Evolutionary conservation across 192 early-diverging fungal species (phyloP).

Genomic region (Coemansia sp.): DNA sequence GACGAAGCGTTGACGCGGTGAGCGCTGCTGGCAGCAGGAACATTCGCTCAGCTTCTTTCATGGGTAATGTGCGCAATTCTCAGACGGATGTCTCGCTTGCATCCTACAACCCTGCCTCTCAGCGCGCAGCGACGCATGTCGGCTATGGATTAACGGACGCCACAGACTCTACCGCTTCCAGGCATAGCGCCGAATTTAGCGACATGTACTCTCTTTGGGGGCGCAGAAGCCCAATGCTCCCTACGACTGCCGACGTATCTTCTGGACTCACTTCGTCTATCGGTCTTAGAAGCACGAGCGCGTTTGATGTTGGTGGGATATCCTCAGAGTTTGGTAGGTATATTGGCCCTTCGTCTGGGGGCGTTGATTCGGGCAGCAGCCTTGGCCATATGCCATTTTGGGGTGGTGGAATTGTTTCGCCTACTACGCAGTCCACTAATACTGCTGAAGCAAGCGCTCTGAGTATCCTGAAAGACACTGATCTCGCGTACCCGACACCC

Average conservation of each 20-base stretch:
- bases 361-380: slow-evolving; percentile 15
- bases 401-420: slow-evolving; percentile 11
- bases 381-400: slow-evolving; percentile 15
- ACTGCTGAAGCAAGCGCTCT: slow-evolving; percentile 53
- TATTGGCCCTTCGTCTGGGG: slow-evolving; percentile 5
- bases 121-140: background rate
- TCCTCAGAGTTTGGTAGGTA: slow-evolving; percentile 1
- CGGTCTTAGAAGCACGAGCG: background rate
- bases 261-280: slow-evolving; percentile 1
- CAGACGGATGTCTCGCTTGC: background rate
- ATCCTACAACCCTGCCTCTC: slow-evolving; percentile 8
- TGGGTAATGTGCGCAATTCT: background rate
- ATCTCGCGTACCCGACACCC: slow-evolving; percentile 52
- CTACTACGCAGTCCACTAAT: slow-evolving; percentile 27
- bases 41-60: slow-evolving; percentile 24
- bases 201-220: slow-evolving; percentile 27
- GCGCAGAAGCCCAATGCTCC: slow-evolving; percentile 13
- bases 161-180: background rate
- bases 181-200: slow-evolving; percentile 35
- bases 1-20: background rate
- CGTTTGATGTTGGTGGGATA: background rate
- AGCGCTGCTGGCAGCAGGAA: slow-evolving; percentile 1
- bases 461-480: slow-evolving; percentile 55
- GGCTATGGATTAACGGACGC: background rate
- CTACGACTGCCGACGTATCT: background rate